Evolutionary conservation across 495 filamentous ascomycete species (phyloP).

Genomic region (Friedmanniomyces simplex): DNA sequence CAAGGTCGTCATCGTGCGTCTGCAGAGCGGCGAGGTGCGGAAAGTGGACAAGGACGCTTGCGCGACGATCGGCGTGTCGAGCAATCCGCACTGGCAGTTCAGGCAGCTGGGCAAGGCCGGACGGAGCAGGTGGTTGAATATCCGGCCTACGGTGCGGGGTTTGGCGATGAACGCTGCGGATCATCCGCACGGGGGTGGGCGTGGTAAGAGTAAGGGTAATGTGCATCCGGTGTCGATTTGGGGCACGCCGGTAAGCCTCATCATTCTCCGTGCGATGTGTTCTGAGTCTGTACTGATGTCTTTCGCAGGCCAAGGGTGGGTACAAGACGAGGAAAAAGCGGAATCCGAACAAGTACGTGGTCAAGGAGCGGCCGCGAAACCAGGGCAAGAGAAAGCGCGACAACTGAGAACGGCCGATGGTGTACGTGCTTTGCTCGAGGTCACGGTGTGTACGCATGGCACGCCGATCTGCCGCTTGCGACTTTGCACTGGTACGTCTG

Average conservation of each 20-base stretch:
- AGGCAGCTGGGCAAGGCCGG: slow-evolving; percentile 89
- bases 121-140: slow-evolving; percentile 81
- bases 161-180: slow-evolving; percentile 96
- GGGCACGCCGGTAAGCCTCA: slow-evolving; percentile 72
- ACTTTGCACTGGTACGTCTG: no score
- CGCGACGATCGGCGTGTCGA: slow-evolving; percentile 84
- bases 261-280: background rate
- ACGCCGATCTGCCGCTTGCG: no score
- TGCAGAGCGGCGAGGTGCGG: slow-evolving; percentile 87
- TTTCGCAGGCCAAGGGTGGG: slow-evolving; percentile 72
- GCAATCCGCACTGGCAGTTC: slow-evolving; percentile 85
- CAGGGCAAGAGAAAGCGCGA: slow-evolving; percentile 33
- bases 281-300: slow-evolving; percentile 27
- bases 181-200: slow-evolving; percentile 96
- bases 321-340: slow-evolving; percentile 78
- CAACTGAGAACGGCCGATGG: background rate
- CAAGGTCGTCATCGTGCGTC: slow-evolving; percentile 62
- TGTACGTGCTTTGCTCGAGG: no score
- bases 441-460: no score
- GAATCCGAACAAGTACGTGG: slow-evolving; percentile 35
- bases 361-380: slow-evolving; percentile 33
- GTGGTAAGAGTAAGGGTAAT: slow-evolving; percentile 98
- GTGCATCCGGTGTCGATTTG: slow-evolving; percentile 86
- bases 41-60: slow-evolving; percentile 83
- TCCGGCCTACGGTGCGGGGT: slow-evolving; percentile 89